Percentiles rank a stretch among this genome's conserved stretches.
Conservation (phyloP, 2,329 filamentous ascomycete species). For the Phyllosticta citrichinensis region DNA sequence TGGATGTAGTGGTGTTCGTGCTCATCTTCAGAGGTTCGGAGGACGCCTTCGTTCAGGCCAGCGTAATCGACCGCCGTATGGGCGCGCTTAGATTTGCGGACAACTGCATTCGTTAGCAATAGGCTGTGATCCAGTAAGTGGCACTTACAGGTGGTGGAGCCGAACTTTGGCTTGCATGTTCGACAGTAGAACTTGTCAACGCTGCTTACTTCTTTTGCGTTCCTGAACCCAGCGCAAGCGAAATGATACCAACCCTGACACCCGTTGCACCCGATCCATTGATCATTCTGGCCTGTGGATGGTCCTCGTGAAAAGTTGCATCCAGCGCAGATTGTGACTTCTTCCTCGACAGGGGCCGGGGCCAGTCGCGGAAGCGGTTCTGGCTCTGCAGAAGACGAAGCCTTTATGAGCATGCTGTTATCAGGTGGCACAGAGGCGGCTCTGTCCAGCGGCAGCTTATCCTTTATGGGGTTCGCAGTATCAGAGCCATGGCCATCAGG, state of each 20-base stretch:
- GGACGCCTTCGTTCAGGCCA: conserved; percentile 54
- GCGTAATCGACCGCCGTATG: conserved; percentile 60
- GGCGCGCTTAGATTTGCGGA: conserved; percentile 55
- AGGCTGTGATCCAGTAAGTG: conserved; percentile 8
- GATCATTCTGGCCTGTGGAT: conserved; percentile 43
- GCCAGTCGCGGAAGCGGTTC: not conserved
- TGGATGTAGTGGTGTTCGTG: conserved; percentile 59
- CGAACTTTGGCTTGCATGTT: conserved; percentile 47
- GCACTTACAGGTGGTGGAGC: conserved; percentile 49
- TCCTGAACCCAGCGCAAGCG: conserved; percentile 56
- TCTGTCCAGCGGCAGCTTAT: not conserved
- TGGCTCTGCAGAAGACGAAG: not conserved
- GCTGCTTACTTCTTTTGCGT: conserved; percentile 51
- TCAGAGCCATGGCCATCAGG: not conserved
- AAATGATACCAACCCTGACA: conserved; percentile 62
- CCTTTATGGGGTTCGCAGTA: not conserved
- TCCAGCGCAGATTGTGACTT: conserved; percentile 44
- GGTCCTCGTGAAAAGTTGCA: conserved; percentile 47
- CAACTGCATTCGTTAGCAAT: conserved; percentile 30
- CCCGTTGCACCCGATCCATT: conserved; percentile 59
- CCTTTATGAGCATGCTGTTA: conserved; percentile 8
- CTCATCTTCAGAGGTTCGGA: conserved; percentile 55
- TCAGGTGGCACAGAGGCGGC: conserved; percentile 20
- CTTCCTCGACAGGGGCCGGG: conserved; percentile 11
- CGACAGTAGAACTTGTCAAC: conserved; percentile 60